Base-by-base conservation (phyloP, 129 eudicot genomes). In the Scalesia atractyloides region DNA sequence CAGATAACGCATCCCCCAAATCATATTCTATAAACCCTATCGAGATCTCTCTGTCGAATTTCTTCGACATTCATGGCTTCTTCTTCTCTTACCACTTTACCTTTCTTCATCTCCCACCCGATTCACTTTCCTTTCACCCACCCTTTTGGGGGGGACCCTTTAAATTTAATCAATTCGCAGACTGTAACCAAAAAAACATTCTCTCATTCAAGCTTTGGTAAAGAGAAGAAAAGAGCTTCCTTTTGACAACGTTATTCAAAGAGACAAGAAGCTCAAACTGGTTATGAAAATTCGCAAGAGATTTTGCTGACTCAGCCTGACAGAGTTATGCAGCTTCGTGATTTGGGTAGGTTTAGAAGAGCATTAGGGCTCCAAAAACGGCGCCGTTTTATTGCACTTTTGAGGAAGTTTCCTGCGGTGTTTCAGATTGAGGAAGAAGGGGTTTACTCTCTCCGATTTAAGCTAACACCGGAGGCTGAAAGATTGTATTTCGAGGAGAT, bases 341-440 rank as follows among this genome's bases (percentile, higher is more conserved):
- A 95, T 9, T 66, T 95, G 85, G 99, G 99, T 69, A 84, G 87
- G 88, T 91, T 56, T 77, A 82, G 99, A 70, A 86, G 75, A 72
- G 84, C 79, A n/a, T 72, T 95, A 79, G 97, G 99, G n/a, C 78
- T 95, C 39, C 72, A 88, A 9, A 91, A 81, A 69, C 87, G 80
- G 39, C 67, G 97, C 66, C 71, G 97, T 0, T 95, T 95, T 73
- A 86, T 95, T 5, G 90, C 95, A 0, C 49, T 95, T 18, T 70
- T 95, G 70, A 82, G 77, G 79, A 95, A 88, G 74, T 95, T 90
- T 66, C 99, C 99, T 0, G 92, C 84, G 0, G 97, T 95, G n/a
- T 95, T 95, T 69, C 86, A 95, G 89, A 85, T 95, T 64, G 91
- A 84, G 75, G 97, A 95, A 77, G 91, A 95, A 86, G 99, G 97